Conservation (phyloP, 768 basidiomycete species). For the Lyophyllum shimeji region DNA sequence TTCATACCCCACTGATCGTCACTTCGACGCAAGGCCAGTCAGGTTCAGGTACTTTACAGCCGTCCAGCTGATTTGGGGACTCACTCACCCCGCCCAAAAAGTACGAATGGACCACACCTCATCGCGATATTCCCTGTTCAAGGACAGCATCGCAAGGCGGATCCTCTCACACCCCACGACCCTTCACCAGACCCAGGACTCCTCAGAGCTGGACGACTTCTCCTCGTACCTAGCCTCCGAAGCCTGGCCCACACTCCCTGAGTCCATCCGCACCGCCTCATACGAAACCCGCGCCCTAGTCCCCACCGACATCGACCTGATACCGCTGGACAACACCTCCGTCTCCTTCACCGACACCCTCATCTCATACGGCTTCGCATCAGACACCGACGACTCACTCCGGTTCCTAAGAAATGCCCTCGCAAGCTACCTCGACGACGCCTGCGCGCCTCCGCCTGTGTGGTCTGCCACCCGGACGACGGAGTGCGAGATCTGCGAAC, state of each 20-base stretch:
- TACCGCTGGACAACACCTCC: slow-evolving; percentile 40
- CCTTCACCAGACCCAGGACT: slow-evolving; percentile 15
- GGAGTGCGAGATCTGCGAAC: slow-evolving; percentile 60
- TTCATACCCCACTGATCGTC: no score
- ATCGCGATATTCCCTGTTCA: slow-evolving; percentile 28
- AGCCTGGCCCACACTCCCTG: slow-evolving; percentile 45
- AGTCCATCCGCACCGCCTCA: slow-evolving; percentile 31
- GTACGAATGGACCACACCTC: background rate
- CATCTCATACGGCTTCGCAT: slow-evolving; percentile 43
- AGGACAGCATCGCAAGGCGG: slow-evolving; percentile 44
- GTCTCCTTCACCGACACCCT: slow-evolving; percentile 49
- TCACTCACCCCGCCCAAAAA: background rate
- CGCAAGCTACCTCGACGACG: slow-evolving; percentile 41
- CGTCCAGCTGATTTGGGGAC: background rate
- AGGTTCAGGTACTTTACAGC: background rate
- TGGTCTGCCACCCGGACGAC: slow-evolving; percentile 53
- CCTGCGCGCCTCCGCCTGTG: slow-evolving; percentile 47
- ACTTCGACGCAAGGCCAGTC: no score
- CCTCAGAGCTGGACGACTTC: slow-evolving; percentile 50
- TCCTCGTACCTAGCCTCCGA: slow-evolving; percentile 50
- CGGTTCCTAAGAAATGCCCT: slow-evolving; percentile 41
- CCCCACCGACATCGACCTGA: slow-evolving; percentile 32
- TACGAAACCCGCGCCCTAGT: slow-evolving; percentile 32
- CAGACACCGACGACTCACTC: slow-evolving; percentile 39
- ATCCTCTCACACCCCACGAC: slow-evolving; percentile 31